phyloP scores from a whole-genome alignment of 768 basidiomycete genomes.

The Amanita thiersii region DNA sequence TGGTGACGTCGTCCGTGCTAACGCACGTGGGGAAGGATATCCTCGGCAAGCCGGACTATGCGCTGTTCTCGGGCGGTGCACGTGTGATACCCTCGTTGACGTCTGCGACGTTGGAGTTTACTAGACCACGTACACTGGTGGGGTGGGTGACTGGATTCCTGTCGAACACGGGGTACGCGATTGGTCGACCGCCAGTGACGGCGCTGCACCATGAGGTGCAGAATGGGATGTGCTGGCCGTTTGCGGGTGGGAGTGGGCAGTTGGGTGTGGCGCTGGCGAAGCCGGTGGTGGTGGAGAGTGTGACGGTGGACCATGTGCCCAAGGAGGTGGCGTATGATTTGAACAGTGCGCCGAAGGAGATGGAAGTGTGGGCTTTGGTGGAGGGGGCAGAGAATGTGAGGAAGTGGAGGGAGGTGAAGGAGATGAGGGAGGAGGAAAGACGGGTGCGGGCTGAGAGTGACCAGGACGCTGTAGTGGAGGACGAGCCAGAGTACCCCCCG shows the following conservation, averaged over 20 bases:
- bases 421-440: constrained; percentile 28
- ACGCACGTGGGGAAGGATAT: constrained; percentile 63
- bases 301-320: constrained; percentile 88
- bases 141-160: constrained; percentile 44
- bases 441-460: constrained; percentile 18
- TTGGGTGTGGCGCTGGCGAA: constrained; percentile 74
- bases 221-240: constrained; percentile 91
- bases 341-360: constrained; percentile 70
- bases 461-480: constrained; percentile 21
- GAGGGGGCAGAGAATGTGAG: constrained; percentile 68
- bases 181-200: constrained; percentile 78
- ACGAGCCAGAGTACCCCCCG: constrained; percentile 30
- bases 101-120: constrained; percentile 66
- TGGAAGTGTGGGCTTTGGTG: constrained; percentile 89
- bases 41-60: constrained; percentile 80
- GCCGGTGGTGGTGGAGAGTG: constrained; percentile 63
- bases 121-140: constrained; percentile 40
- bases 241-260: constrained; percentile 70
- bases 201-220: constrained; percentile 83
- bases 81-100: constrained; percentile 78
- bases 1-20: constrained; percentile 72
- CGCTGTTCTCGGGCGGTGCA: constrained; percentile 77
- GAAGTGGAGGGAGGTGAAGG: constrained; percentile 50
- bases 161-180: constrained; percentile 51
- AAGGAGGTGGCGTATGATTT: constrained; percentile 77